These are phyloP conservation scores for Biscogniauxia sp. DNA, from an alignment of 2,329 filamentous ascomycete species.

Conservation along the genomic window DNA sequence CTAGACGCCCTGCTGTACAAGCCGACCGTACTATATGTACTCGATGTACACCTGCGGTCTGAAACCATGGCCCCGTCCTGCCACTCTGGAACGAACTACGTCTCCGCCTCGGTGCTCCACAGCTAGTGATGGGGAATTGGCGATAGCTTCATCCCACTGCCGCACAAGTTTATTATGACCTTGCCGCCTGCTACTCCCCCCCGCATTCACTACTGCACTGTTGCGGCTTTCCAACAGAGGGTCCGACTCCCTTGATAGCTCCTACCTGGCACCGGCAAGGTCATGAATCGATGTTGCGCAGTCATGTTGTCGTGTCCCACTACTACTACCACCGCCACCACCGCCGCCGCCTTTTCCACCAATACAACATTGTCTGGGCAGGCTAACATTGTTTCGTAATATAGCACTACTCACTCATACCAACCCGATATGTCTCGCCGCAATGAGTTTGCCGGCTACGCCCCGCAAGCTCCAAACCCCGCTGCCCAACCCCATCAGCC, in stretches of 20 bases:
- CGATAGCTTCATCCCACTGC: constrained; percentile 21
- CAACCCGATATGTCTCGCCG: constrained; percentile 51
- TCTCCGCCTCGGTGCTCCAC: constrained; percentile 14
- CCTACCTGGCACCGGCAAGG: background rate
- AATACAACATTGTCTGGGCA: constrained; percentile 17
- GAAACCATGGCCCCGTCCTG: constrained; percentile 20
- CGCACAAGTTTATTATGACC: constrained; percentile 6
- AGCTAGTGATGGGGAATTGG: constrained; percentile 17
- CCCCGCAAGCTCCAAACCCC: constrained; percentile 27
- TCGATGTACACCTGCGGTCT: constrained; percentile 23
- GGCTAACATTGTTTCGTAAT: constrained; percentile 38
- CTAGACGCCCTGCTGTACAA: constrained; percentile 12
- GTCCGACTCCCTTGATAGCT: constrained; percentile 1
- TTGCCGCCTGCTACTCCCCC: constrained; percentile 14
- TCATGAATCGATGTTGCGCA: constrained; percentile 14
- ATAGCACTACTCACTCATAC: constrained; percentile 46
- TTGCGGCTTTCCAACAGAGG: constrained; percentile 6
- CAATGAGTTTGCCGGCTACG: constrained; percentile 39
- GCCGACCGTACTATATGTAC: constrained; percentile 23
- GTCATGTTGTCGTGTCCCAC: constrained; percentile 22
- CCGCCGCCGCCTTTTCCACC: constrained; percentile 19
- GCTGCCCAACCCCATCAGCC: constrained; percentile 36
- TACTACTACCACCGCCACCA: constrained; percentile 5
- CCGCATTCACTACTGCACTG: constrained; percentile 9
- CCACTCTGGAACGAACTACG: constrained; percentile 13